Percentiles rank a stretch among this genome's conserved stretches.
Conservation (phyloP, 805 yeast species). For the Zygoascus ofunaensis region DNA sequence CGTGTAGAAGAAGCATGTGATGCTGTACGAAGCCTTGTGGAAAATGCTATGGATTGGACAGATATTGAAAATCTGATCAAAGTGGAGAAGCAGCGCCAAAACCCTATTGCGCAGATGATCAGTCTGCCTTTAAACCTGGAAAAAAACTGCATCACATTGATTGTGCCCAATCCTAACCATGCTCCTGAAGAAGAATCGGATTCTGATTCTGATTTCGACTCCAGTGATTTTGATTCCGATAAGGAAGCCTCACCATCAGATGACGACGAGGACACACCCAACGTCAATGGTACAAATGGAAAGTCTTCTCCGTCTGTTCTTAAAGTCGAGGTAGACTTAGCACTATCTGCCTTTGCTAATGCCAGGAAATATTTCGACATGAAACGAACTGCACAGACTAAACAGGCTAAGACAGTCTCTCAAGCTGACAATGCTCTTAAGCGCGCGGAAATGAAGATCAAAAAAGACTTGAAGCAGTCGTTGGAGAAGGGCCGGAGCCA, state of each 20-base stretch:
- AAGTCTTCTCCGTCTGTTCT: conserved; percentile 22
- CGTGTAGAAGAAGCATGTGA: conserved; percentile 61
- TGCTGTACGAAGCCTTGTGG: conserved; percentile 56
- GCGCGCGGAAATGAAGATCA: conserved; percentile 72
- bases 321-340: conserved; percentile 56
- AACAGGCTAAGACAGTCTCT: conserved; percentile 71
- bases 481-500: conserved; percentile 49
- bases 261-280: conserved; percentile 19
- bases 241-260: conserved; percentile 30
- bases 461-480: conserved; percentile 53
- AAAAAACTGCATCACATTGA: conserved; percentile 54
- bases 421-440: conserved; percentile 70
- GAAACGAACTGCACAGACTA: conserved; percentile 64
- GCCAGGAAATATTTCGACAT: conserved; percentile 73
- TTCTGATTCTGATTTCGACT: conserved; percentile 30
- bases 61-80: conserved; percentile 69
- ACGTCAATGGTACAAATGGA: too few relatives aligned
- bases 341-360: conserved; percentile 76
- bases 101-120: conserved; percentile 53
- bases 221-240: conserved; percentile 26
- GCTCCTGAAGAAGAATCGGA: conserved; percentile 28
- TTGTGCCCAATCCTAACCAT: conserved; percentile 37
- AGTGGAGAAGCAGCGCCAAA: conserved; percentile 60
- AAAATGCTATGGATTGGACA: conserved; percentile 91
- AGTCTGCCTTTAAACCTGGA: conserved; percentile 59